Evolutionary conservation across 2,329 filamentous ascomycete species (phyloP).

Genomic region (Mariannaea elegans): DNA sequence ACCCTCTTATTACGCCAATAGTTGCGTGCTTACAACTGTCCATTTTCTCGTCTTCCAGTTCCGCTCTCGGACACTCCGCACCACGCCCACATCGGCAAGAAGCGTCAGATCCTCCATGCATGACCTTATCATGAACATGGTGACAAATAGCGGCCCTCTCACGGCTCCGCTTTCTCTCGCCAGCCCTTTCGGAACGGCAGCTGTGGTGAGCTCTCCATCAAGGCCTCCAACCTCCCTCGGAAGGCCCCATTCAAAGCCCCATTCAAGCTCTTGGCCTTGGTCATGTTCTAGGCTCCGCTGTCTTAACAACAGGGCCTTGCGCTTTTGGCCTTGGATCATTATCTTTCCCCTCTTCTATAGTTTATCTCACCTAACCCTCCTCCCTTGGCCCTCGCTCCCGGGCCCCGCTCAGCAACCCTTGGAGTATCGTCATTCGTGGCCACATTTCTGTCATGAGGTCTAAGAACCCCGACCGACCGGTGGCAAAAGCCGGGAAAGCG

Average conservation of each 20-base stretch:
- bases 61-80: conserved; percentile 35
- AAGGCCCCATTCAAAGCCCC: not conserved
- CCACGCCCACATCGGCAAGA: conserved; percentile 24
- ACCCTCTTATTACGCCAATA: too few species aligned
- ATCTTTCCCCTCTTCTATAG: not conserved
- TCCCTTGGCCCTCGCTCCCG: conserved; percentile 4
- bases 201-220: conserved; percentile 1
- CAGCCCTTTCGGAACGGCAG: not conserved
- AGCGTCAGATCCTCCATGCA: conserved; percentile 41
- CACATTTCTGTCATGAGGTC: conserved; percentile 14
- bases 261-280: not conserved
- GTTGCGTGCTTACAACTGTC: not conserved
- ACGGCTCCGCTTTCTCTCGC: conserved; percentile 7
- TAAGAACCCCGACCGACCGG: not conserved
- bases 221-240: not conserved
- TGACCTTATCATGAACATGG: conserved; percentile 37
- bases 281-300: not conserved
- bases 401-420: not conserved
- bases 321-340: not conserved
- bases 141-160: conserved; percentile 25
- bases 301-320: conserved; percentile 11
- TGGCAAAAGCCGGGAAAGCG: conserved; percentile 9
- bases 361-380: conserved; percentile 21
- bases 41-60: conserved; percentile 17
- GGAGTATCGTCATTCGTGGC: conserved; percentile 8